Evolutionary conservation across 768 basidiomycete genomes (phyloP), one percentile per base, ranked within the genome.

Genomic region (Amanita subjunquillea): DNA sequence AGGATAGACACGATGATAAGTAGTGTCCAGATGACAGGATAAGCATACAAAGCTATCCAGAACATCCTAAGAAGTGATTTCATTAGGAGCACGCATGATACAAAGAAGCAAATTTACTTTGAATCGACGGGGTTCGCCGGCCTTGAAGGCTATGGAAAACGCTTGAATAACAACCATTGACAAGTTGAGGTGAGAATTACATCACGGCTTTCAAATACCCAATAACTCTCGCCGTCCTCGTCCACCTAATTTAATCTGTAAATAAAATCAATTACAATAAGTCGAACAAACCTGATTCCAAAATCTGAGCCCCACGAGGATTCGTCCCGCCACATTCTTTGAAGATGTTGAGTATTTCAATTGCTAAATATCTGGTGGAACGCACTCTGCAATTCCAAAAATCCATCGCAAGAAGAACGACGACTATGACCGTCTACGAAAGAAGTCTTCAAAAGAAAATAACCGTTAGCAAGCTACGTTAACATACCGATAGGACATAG

Each of bases 151-250:
- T 95, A 50, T 6, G 15, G 34, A 13, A 34, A n/a, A 37, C 8
- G 46, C 25, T 39, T 38, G 12, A 27, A 34, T 53, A 40, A 8
- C 54, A 46, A 46, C 22, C 57, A 54, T 12, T 32, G 51, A 55
- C 49, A 42, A 22, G 22, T 43, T 23, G 41, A 27, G 15, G 12
- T 29, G 41, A 12, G 38, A 71, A 87, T 63, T 68, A 95, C 95
- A 67, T 97, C 94, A 62, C 94, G 79, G 61, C 87, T 88, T 69
- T 99, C 96, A 58, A 99, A 99, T 9, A 99, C 94, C 96, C 96
- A 99, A 59, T 85, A 94, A 66, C 77, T 79, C 66, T 95, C 90
- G 2, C 96, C 96, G 58, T 97, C 93, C 50, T 97, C 93, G 61
- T 98, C 93, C 12, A 98, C 92, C 84, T 87, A 55, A 36, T 41